Evolutionary conservation across 2,329 filamentous ascomycete species (phyloP), one percentile per base, ranked within the genome.

Genomic region (Aspergillus sp.): DNA sequence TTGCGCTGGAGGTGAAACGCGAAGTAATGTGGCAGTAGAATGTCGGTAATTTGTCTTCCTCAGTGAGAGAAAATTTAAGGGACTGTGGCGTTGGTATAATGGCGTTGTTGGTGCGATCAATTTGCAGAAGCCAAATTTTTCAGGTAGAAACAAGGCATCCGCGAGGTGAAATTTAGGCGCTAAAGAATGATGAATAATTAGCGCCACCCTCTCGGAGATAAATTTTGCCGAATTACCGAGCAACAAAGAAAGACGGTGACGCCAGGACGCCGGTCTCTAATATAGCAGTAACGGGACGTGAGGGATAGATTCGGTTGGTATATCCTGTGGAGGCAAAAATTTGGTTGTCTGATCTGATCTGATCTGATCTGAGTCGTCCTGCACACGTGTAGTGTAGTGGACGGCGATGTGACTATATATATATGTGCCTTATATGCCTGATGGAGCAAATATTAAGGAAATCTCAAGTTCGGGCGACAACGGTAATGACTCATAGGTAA

Each of bases 101-200:
- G 19, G 36, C 6, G 36, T 39, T 39, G 44, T 43, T 38, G 47
- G 45, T 45, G 39, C 30, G 28, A 28, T 19, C 5, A 12, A n/a
- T 10, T 42, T 42, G 30, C 7, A 29, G 42, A 26, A 29, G 55
- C 58, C 55, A 56, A 57, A 45, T 52, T 57, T 60, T 50, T 52
- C 52, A 54, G 53, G 58, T 57, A 52, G 53, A 39, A 39, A 39
- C 54, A 58, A 62, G 56, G 57, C 57, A 59, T 44, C 56, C 45
- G 53, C 45, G 44, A 19, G 19, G 44, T 35, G 29, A 39, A 46
- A 43, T 46, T 48, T 49, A 49, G n/a, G 36, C 19, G n/a, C 36
- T 19, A 39, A 32, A 32, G 5, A 5, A 5, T 32, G 30, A 28
- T 39, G 36, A 39, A 12, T 39, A 39, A 39, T 9, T 10, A 12